Percentiles rank a stretch among this genome's conserved stretches.
Conservation (phyloP, 2,329 filamentous ascomycete species). For the Colletotrichum tamarilloi region DNA sequence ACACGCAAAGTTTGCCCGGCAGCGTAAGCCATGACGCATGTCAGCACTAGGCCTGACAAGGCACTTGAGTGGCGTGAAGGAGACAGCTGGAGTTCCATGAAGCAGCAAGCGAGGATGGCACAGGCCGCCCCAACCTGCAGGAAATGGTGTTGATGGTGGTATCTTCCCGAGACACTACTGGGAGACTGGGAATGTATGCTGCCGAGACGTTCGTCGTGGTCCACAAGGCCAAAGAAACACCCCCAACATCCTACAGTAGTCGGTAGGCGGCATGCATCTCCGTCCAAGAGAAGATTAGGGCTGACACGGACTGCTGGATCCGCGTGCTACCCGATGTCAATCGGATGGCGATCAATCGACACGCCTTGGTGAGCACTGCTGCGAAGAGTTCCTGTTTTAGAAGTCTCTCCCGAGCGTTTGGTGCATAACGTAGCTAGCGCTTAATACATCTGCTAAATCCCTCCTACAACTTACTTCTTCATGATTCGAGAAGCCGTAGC, state of each 20-base stretch:
- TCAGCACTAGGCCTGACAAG: background rate
- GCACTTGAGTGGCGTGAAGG: background rate
- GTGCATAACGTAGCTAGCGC: background rate
- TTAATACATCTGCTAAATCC: background rate
- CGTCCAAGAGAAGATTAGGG: slow-evolving; percentile 24
- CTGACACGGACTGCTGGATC: slow-evolving; percentile 15
- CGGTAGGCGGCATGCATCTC: slow-evolving; percentile 8
- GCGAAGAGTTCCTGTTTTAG: slow-evolving; percentile 3
- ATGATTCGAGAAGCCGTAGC: background rate
- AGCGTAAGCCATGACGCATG: background rate
- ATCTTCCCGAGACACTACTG: background rate
- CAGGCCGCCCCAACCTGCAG: background rate
- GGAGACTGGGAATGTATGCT: background rate
- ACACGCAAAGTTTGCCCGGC: background rate
- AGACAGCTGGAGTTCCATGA: background rate
- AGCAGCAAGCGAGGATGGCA: background rate
- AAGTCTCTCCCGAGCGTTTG: slow-evolving; percentile 4
- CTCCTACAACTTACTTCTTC: background rate
- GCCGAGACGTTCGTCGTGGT: background rate
- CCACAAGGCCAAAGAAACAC: background rate
- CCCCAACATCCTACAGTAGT: background rate
- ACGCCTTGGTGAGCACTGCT: background rate
- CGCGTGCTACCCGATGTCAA: slow-evolving; percentile 16
- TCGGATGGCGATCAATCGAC: slow-evolving; percentile 29
- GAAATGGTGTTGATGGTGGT: background rate